Percentiles rank a stretch among this genome's conserved stretches.
Conservation (phyloP, 495 filamentous ascomycete genomes). For the Aspergillus mulundensis region DNA sequence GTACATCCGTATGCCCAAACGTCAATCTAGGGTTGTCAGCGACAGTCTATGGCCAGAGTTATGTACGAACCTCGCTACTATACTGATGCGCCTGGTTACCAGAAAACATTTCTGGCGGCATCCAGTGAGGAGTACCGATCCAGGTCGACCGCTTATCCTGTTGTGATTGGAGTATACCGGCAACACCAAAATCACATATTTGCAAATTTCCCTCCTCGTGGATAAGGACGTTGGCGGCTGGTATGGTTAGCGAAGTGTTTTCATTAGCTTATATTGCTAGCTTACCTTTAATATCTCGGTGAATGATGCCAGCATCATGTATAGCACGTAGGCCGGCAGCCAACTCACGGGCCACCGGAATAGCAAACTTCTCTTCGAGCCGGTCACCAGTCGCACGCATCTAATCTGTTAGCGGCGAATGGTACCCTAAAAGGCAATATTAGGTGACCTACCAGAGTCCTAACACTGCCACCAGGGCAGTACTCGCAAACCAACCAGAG, state of each 20-base stretch:
- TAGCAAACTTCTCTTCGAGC: constrained; percentile 85
- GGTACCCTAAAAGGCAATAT: neutral
- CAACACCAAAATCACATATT: constrained; percentile 94
- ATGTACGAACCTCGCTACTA: constrained; percentile 47
- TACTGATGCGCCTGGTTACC: constrained; percentile 46
- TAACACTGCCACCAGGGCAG: constrained; percentile 91
- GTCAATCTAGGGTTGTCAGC: constrained; percentile 60
- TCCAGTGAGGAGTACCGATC: constrained; percentile 94
- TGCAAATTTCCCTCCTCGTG: constrained; percentile 83
- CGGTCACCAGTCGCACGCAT: constrained; percentile 60
- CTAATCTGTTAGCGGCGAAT: constrained; percentile 21
- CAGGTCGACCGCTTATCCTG: constrained; percentile 86
- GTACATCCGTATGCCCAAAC: constrained; percentile 96
- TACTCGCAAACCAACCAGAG: constrained; percentile 97
- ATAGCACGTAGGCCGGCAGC: constrained; percentile 80
- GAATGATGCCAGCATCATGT: constrained; percentile 88
- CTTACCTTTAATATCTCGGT: constrained; percentile 89
- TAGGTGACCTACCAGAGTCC: constrained; percentile 61
- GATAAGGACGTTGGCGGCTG: constrained; percentile 84
- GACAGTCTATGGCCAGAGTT: no score
- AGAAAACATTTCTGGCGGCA: constrained; percentile 83
- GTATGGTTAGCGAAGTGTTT: constrained; percentile 6
- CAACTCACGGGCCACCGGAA: constrained; percentile 82
- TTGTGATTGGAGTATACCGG: constrained; percentile 78
- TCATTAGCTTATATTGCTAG: neutral